Percentiles rank a stretch among this genome's conserved stretches.
phyloP scores from a whole-genome alignment of 257 asterid genomes.

The Solanum lignicaule region DNA sequence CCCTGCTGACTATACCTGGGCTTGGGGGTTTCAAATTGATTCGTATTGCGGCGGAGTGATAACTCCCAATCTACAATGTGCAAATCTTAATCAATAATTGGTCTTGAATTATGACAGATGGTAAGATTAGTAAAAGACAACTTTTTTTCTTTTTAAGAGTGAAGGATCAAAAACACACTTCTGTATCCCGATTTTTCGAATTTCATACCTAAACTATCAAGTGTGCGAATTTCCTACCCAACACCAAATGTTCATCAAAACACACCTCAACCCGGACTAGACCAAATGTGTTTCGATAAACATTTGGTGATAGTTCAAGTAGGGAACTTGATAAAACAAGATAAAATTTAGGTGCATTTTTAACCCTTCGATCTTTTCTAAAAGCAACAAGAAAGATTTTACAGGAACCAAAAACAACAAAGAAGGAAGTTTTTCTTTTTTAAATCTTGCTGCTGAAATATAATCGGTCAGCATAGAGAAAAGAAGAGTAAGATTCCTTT shows the following conservation, averaged over 20 bases:
- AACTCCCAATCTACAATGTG: conserved; percentile 62
- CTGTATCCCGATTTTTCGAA: background rate
- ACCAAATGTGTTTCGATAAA: background rate
- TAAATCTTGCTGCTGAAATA: background rate
- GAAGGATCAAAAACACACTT: background rate
- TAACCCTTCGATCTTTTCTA: background rate
- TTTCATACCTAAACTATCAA: background rate
- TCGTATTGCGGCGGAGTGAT: conserved; percentile 62
- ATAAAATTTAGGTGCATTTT: background rate
- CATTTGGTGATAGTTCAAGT: background rate
- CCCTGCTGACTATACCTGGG: conserved; percentile 83
- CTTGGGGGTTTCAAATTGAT: conserved; percentile 72
- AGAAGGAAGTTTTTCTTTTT: background rate
- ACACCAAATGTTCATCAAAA: background rate
- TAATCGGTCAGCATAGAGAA: background rate
- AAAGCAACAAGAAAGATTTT: background rate
- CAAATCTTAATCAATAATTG: background rate
- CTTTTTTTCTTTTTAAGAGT: background rate
- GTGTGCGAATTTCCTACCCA: background rate
- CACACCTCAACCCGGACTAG: background rate
- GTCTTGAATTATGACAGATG: background rate
- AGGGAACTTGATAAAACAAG: background rate
- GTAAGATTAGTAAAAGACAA: background rate
- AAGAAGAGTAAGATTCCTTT: background rate
- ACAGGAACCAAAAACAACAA: background rate